Percentiles rank a stretch among this genome's conserved stretches.
Conservation (phyloP, 1,139 yeast species). For the Hyphopichia wangnamkhiaoensis region DNA sequence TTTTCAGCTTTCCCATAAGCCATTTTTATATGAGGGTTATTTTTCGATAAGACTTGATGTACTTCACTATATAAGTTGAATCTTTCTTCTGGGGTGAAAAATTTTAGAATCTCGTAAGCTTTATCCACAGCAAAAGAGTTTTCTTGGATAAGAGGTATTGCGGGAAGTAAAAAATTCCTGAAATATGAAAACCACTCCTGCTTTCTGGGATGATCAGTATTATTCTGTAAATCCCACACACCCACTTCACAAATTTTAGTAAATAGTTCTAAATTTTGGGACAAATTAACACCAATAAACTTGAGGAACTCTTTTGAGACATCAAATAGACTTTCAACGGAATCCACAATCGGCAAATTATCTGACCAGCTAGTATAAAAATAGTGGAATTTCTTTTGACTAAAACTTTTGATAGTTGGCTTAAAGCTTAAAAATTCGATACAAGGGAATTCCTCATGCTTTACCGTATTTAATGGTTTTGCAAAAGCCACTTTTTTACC, state of each 20-base stretch:
- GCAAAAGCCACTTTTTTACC: constrained; percentile 27
- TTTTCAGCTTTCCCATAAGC: constrained; percentile 75
- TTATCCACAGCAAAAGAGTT: constrained; percentile 67
- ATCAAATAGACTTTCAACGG: constrained; percentile 46
- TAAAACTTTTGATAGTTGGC: constrained; percentile 27
- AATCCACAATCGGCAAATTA: constrained; percentile 37
- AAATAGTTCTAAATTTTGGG: constrained; percentile 49
- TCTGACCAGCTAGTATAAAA: constrained; percentile 56
- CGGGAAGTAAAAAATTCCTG: constrained; percentile 69
- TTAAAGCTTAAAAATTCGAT: constrained; percentile 27
- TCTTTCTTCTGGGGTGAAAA: constrained; percentile 63
- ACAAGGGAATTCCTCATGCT: constrained; percentile 24
- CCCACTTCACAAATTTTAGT: constrained; percentile 66
- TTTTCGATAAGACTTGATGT: constrained; percentile 56
- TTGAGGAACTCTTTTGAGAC: constrained; percentile 51
- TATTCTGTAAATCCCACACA: constrained; percentile 30
- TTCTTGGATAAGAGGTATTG: constrained; percentile 58
- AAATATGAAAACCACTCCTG: constrained; percentile 62
- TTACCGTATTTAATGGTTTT: constrained; percentile 34
- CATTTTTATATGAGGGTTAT: constrained; percentile 57
- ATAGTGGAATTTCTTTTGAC: constrained; percentile 38
- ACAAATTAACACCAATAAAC: constrained; percentile 60
- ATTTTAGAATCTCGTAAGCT: constrained; percentile 55
- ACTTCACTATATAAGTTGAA: constrained; percentile 86
- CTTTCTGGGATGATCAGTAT: constrained; percentile 21